phyloP scores from a whole-genome alignment of 495 filamentous ascomycete species.

The Penicillium herquei region DNA sequence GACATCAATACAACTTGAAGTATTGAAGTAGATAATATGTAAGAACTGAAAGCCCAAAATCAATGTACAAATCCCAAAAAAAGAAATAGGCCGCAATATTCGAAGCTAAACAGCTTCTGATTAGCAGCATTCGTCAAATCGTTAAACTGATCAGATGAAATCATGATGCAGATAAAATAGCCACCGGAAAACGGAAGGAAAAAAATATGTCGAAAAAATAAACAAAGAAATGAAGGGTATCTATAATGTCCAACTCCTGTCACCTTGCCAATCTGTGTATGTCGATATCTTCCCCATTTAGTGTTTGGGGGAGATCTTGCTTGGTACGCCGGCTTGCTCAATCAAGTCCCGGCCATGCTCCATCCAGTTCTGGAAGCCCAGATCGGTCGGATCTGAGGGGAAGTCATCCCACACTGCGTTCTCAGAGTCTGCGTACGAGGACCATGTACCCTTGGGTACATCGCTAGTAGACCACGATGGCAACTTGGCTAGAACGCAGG shows the following conservation, averaged over 20 bases:
- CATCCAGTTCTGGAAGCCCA: conserved; percentile 45
- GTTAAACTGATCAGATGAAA: conserved; percentile 9
- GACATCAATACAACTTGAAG: neutral
- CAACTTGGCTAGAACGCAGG: conserved; percentile 47
- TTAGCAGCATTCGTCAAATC: conserved; percentile 21
- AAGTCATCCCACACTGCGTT: conserved; percentile 46
- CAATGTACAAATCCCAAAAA: conserved; percentile 14
- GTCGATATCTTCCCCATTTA: neutral
- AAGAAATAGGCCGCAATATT: neutral
- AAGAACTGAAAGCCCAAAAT: conserved; percentile 3
- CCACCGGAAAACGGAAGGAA: conserved; percentile 5
- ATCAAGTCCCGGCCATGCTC: conserved; percentile 41
- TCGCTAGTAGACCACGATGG: conserved; percentile 41
- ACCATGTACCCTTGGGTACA: conserved; percentile 44
- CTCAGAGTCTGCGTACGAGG: conserved; percentile 45
- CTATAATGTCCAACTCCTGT: conserved; percentile 34
- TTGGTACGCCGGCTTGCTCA: conserved; percentile 43
- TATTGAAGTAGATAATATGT: neutral
- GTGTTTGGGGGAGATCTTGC: conserved; percentile 29
- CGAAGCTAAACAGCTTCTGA: neutral
- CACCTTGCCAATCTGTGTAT: conserved; percentile 7
- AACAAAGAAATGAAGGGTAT: conserved; percentile 36
- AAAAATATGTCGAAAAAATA: conserved; percentile 13
- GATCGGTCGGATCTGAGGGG: conserved; percentile 41
- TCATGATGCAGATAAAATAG: conserved; percentile 1